Evolutionary conservation across 768 basidiomycete species (phyloP).

Genomic region (Steccherinum ochraceum): DNA sequence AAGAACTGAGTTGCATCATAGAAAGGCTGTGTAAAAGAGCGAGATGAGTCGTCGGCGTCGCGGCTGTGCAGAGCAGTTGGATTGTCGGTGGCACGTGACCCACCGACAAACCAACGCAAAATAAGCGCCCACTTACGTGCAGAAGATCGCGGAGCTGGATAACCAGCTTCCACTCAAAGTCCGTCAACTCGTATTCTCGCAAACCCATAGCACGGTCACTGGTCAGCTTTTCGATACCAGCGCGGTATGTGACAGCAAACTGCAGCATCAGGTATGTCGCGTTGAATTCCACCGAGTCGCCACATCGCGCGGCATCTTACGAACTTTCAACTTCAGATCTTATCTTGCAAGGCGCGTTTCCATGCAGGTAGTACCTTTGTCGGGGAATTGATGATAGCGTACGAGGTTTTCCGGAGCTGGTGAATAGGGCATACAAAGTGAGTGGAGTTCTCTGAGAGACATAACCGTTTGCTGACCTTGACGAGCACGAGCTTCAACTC

Average conservation of each 20-base stretch:
- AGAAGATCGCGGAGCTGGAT: constrained; percentile 24
- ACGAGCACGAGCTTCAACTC: constrained; percentile 6
- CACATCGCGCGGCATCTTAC: constrained; percentile 19
- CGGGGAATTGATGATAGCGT: constrained; percentile 18
- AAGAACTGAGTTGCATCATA: constrained; percentile 5
- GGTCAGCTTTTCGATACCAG: constrained; percentile 23
- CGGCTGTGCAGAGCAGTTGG: no score
- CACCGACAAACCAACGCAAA: background rate
- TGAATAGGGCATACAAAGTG: constrained; percentile 19
- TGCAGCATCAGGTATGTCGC: constrained; percentile 25
- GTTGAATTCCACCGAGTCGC: constrained; percentile 24
- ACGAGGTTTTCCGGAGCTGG: constrained; percentile 21
- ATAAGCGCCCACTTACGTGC: constrained; percentile 14
- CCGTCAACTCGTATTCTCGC: constrained; percentile 17
- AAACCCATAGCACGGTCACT: constrained; percentile 10
- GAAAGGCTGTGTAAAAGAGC: background rate
- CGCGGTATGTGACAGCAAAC: constrained; percentile 23
- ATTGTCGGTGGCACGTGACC: background rate
- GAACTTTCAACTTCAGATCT: background rate
- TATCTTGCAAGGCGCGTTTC: background rate
- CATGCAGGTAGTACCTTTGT: constrained; percentile 18
- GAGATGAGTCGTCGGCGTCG: no score
- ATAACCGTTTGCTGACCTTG: constrained; percentile 3
- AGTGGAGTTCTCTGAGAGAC: constrained; percentile 1
- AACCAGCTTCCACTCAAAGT: constrained; percentile 28